Base-by-base conservation (phyloP, 2,329 filamentous ascomycete species). In the Orbilia brochopaga region DNA sequence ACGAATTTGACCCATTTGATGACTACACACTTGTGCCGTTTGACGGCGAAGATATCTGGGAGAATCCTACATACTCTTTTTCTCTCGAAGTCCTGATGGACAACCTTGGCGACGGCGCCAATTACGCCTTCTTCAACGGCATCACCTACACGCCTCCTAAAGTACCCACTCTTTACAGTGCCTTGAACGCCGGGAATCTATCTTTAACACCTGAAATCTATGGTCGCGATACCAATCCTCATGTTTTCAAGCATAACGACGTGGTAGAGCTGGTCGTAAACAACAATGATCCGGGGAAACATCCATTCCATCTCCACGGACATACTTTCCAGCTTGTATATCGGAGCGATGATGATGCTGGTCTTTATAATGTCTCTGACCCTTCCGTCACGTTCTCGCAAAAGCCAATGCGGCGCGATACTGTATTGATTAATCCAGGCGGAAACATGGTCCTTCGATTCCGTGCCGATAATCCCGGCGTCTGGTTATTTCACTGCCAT, bases 151-250 rank as follows among this genome's bases (percentile, higher is more conserved):
- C 85, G 2, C 63, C 80, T 0, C 90, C 90, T 54, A 90, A 90
- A 78, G 91, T 95, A 0, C 92, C 91, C 0, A 87, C 88, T 0
- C 82, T 96, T 0, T 95, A 92, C 82, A 91, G 89, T 0, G 90
- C 84, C 0, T 82, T 95, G 2, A 86, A 85, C 0, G 80, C 86
- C 0, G 86, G 85, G 15, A 77, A 80, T 1, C 73, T 83, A 17
- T 85, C 86, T 13, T 82, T 81, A 1, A 82, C 90, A 72, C 81
- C 86, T 0, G 74, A 78, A 1, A 80, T 91, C 2, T 92, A 92
- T 77, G 89, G 89, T 30, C 81, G 82, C 17, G 85, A 85, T 78
- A 87, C 88, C 0, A 84, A 90, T 75, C 80, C 87, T 0, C 85
- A 67, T 32, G 64, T 77, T 13, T 62, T 77, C 30, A 72, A 74